phyloP scores from a whole-genome alignment of 495 filamentous ascomycete genomes.

The Hypoxylon intermedium region DNA sequence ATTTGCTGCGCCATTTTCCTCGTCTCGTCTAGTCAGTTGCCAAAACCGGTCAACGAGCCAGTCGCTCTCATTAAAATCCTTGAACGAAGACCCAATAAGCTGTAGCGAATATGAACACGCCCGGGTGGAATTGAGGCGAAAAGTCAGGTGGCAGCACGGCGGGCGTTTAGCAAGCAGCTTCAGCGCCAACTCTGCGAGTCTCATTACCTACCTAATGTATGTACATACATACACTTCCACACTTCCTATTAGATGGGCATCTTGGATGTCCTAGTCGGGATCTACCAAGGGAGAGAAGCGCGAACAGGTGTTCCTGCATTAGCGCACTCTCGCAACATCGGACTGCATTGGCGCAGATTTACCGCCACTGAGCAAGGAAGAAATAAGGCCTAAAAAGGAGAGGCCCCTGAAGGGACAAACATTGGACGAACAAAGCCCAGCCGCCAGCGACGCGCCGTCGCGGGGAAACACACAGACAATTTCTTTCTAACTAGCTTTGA shows the following conservation, averaged over 20 bases:
- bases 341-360: constrained; percentile 26
- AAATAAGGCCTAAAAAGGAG: constrained; percentile 8
- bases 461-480: constrained; percentile 22
- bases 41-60: constrained; percentile 12
- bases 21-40: constrained; percentile 10
- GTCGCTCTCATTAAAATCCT: constrained; percentile 6
- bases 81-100: constrained; percentile 3
- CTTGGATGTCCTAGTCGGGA: neutral
- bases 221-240: too few relatives aligned
- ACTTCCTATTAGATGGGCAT: constrained; percentile 5
- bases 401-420: constrained; percentile 28
- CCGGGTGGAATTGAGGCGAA: neutral
- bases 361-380: constrained; percentile 17
- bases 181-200: constrained; percentile 6
- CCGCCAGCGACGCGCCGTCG: constrained; percentile 28
- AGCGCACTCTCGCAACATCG: constrained; percentile 23
- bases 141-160: constrained; percentile 13
- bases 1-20: constrained; percentile 25
- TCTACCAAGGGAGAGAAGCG: constrained; percentile 2
- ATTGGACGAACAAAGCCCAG: constrained; percentile 20
- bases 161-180: constrained; percentile 20
- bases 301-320: constrained; percentile 38
- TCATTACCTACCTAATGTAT: too few relatives aligned
- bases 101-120: neutral
- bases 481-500: too few relatives aligned